Evolutionary conservation across 2,329 filamentous ascomycete genomes (phyloP).

Genomic region (Zelopaecilomyces penicillatus): DNA sequence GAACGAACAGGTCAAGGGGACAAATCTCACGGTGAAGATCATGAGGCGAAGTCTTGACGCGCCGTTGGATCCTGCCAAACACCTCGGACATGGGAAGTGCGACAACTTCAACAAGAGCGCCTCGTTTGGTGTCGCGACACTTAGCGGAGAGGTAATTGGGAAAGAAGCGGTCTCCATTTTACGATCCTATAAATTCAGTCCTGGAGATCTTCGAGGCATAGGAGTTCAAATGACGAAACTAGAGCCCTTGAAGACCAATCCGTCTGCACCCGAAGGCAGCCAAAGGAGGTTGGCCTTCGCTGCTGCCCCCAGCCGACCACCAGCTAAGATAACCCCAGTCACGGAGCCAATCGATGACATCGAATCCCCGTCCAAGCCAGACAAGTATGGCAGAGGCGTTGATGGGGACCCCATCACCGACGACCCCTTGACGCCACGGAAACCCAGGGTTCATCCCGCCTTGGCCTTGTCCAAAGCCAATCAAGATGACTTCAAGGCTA

Average conservation of each 20-base stretch:
- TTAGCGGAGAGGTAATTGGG: conserved; percentile 59
- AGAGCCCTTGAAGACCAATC: conserved; percentile 60
- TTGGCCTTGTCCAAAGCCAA: conserved; percentile 42
- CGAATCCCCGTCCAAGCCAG: conserved; percentile 26
- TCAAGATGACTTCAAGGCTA: conserved; percentile 46
- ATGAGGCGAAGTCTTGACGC: conserved; percentile 84
- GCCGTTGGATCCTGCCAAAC: conserved; percentile 83
- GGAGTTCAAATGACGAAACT: conserved; percentile 92
- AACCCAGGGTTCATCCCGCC: conserved; percentile 45
- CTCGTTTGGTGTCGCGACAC: conserved; percentile 74
- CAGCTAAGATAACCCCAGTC: conserved; percentile 30
- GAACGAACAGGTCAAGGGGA: conserved; percentile 79
- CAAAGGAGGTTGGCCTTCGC: conserved; percentile 74
- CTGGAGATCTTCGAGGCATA: conserved; percentile 86
- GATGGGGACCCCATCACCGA: conserved; percentile 46
- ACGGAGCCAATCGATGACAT: conserved; percentile 45
- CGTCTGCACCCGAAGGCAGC: conserved; percentile 57
- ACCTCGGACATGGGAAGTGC: conserved; percentile 90
- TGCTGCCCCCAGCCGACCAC: conserved; percentile 32
- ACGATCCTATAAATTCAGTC: conserved; percentile 71
- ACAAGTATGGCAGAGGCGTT: conserved; percentile 20
- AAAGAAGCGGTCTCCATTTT: conserved; percentile 82
- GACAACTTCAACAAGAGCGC: conserved; percentile 89
- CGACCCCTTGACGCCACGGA: conserved; percentile 44
- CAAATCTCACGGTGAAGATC: conserved; percentile 85